Evolutionary conservation across 495 filamentous ascomycete species (phyloP), one percentile per base, ranked within the genome.

Genomic region (Podospora didyma): DNA sequence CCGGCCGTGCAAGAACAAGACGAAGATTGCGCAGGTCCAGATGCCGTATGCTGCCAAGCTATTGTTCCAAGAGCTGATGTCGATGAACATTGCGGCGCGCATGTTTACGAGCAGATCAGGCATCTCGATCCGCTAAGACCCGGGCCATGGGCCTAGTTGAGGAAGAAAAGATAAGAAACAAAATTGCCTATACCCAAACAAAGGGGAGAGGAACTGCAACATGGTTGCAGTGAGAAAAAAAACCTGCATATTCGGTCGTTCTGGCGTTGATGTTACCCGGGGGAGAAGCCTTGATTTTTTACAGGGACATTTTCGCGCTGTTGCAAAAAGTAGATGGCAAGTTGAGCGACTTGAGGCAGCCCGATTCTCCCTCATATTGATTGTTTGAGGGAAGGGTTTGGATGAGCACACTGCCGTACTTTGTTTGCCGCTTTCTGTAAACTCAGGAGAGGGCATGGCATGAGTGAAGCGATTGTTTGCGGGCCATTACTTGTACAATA

Each of bases 21-120:
- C 92, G 54, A 87, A 86, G 71, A 97, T 99, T 63, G 95, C 93
- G 10, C 95, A 97, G 73, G 85, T 99, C 45, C 88, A 96, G 68
- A 93, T 99, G 62, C 94, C 94, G 17, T 99, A 99, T 68, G 94
- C 94, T 20, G 94, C 95, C 63, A 99, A 99, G 78, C 81, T 99
- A 53, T 81, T 99, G 53, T 97, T 99, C 85, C 94, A 99, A 76
- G 94, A 99, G 78, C 79, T 99, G 60, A 87, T 88, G 68, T 85
- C 90, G 52, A 99, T 99, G 94, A 97, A 97, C 75, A 97, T 99
- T 69, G 92, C 94, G 17, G 83, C 93, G 19, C 85, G 94, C 68
- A 92, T 99, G 92, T 97, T 92, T 72, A 97, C 92, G 54, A 88
- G 89, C 62, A 71, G 88, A 50, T 89, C 86, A 44, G 89, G 88